Evolutionary conservation across 2,329 filamentous ascomycete genomes (phyloP).

Genomic region (Alternaria viburni): DNA sequence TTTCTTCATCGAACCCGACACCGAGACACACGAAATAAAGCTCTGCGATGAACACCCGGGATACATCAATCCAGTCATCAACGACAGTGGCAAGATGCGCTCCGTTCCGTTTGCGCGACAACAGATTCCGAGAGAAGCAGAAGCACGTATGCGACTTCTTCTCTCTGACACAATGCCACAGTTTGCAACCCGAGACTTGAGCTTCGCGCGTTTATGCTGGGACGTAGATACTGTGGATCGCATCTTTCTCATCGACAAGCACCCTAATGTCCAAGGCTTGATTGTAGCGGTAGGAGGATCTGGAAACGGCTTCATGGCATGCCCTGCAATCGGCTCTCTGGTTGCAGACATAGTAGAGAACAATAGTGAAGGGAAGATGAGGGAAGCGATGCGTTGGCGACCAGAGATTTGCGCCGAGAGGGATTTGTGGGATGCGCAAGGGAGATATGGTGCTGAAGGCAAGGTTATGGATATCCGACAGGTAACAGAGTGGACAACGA

Average conservation of each 20-base stretch:
- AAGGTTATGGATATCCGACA: conserved; percentile 57
- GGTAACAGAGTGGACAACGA: conserved; percentile 37
- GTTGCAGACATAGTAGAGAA: conserved; percentile 55
- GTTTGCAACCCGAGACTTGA: conserved; percentile 56
- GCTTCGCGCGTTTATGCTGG: conserved; percentile 63
- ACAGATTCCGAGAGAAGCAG: conserved; percentile 57
- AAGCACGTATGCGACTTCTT: conserved; percentile 55
- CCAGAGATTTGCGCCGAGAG: conserved; percentile 57
- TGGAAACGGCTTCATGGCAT: conserved; percentile 62
- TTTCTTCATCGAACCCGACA: conserved; percentile 59
- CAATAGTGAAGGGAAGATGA: conserved; percentile 51
- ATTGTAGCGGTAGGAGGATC: conserved; percentile 59
- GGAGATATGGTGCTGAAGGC: conserved; percentile 56
- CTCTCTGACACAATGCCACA: conserved; percentile 61
- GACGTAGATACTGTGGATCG: conserved; percentile 63
- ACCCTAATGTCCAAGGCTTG: conserved; percentile 54
- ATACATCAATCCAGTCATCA: conserved; percentile 57
- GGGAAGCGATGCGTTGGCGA: conserved; percentile 57
- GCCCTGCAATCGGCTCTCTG: conserved; percentile 58
- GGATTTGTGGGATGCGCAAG: conserved; percentile 58
- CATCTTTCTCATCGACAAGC: conserved; percentile 59
- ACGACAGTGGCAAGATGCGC: conserved; percentile 25
- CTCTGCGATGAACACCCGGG: conserved; percentile 65
- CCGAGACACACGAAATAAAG: conserved; percentile 54
- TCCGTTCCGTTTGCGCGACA: conserved; percentile 53